A percentile compares a stretch with the other conserved stretches of the same genome.
phyloP scores from a whole-genome alignment of 2,329 filamentous ascomycete genomes.

The Fusarium beomiforme region DNA sequence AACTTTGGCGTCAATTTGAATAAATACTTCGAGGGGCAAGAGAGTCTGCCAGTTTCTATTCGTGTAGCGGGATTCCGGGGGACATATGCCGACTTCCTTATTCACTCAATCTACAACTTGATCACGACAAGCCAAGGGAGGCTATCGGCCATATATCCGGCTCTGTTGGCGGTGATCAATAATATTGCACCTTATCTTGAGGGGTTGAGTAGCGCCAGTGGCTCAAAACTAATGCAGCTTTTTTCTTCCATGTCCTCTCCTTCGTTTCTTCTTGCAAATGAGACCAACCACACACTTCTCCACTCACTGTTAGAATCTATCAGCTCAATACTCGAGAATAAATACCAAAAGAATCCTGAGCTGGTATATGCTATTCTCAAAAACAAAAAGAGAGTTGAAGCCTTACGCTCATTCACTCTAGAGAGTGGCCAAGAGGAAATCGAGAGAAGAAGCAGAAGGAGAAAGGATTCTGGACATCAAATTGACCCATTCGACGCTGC shows the following conservation, averaged over 20 bases:
- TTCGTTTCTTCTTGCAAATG: constrained; percentile 90
- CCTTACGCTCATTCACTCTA: constrained; percentile 85
- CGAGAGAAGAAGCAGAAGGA: constrained; percentile 77
- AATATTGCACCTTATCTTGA: constrained; percentile 90
- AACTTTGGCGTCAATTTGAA: constrained; percentile 93
- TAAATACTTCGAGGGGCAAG: constrained; percentile 86
- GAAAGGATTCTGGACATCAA: constrained; percentile 69
- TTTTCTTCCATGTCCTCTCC: constrained; percentile 94
- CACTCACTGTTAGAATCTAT: constrained; percentile 87
- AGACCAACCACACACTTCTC: constrained; percentile 85
- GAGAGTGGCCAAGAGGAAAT: constrained; percentile 94
- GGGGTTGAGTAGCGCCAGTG: constrained; percentile 77
- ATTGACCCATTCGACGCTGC: constrained; percentile 60
- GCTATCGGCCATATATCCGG: constrained; percentile 90
- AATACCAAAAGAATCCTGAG: constrained; percentile 82
- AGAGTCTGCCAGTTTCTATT: constrained; percentile 84
- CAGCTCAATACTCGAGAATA: constrained; percentile 89
- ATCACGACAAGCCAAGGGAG: constrained; percentile 93
- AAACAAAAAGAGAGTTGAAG: constrained; percentile 85
- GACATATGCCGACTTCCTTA: constrained; percentile 91
- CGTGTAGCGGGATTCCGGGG: constrained; percentile 86
- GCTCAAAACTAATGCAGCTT: constrained; percentile 85
- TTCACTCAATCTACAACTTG: constrained; percentile 93
- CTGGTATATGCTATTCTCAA: constrained; percentile 83
- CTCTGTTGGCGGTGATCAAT: constrained; percentile 89